These are phyloP conservation scores for Ophiosphaerella korrae DNA, from an alignment of 2,329 filamentous ascomycete genomes.

Conservation along the genomic window DNA sequence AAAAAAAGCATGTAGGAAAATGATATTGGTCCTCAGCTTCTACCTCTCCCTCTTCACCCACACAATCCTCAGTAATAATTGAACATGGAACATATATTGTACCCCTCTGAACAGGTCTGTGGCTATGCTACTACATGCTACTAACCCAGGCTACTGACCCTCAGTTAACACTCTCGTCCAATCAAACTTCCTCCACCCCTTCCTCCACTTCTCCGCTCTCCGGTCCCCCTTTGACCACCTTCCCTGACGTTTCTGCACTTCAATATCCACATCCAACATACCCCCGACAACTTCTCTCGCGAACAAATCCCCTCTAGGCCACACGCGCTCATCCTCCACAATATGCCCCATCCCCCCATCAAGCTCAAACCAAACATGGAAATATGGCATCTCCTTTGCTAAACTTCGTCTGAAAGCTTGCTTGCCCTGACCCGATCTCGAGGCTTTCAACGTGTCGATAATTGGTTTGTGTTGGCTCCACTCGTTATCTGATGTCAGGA, in stretches of 20 bases:
- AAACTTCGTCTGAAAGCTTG: slow-evolving; percentile 80
- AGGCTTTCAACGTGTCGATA: slow-evolving; percentile 78
- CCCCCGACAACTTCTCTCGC: slow-evolving; percentile 90
- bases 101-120: not conserved
- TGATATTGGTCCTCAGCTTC: too few relatives aligned
- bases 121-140: not conserved
- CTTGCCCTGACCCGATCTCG: slow-evolving; percentile 73
- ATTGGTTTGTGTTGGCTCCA: slow-evolving; percentile 96
- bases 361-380: slow-evolving; percentile 91
- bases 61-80: too few relatives aligned
- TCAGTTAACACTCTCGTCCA: slow-evolving; percentile 72
- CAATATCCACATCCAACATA: slow-evolving; percentile 82
- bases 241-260: slow-evolving; percentile 88
- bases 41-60: too few relatives aligned
- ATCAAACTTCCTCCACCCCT: slow-evolving; percentile 90
- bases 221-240: slow-evolving; percentile 74
- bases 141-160: slow-evolving; percentile 23
- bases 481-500: slow-evolving; percentile 84
- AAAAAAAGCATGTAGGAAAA: too few relatives aligned
- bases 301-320: slow-evolving; percentile 92
- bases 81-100: too few relatives aligned
- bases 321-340: slow-evolving; percentile 81
- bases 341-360: slow-evolving; percentile 93
- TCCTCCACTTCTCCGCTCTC: slow-evolving; percentile 78
- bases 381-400: slow-evolving; percentile 97